Evolutionary conservation across 148 eudicot genomes (phyloP).

Genomic region (Vaccinium macrocarpon): DNA sequence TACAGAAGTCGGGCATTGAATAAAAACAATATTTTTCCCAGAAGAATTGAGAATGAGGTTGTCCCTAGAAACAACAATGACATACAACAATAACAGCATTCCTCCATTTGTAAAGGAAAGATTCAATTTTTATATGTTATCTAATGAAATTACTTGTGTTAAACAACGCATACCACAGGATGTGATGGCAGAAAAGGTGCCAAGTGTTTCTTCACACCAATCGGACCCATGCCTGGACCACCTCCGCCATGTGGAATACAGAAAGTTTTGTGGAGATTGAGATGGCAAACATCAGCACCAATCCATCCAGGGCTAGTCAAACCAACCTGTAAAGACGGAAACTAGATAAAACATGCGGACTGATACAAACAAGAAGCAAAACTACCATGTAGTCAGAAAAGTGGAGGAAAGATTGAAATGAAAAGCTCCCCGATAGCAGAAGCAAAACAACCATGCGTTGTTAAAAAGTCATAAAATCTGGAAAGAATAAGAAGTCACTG

Average conservation of each 20-base stretch:
- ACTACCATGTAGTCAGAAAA: neutral
- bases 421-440: neutral
- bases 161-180: constrained; percentile 77
- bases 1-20: neutral
- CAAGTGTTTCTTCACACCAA: constrained; percentile 95
- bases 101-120: neutral
- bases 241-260: constrained; percentile 99
- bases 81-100: neutral
- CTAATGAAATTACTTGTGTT: neutral
- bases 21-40: neutral
- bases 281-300: constrained; percentile 99
- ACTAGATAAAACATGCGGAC: neutral
- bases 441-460: neutral
- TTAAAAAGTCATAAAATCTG: neutral
- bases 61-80: neutral
- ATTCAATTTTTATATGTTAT: neutral
- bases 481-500: neutral
- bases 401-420: constrained; percentile 1
- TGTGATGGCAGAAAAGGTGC: constrained; percentile 97
- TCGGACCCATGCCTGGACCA: constrained; percentile 99
- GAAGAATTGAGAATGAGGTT: neutral
- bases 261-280: constrained; percentile 96
- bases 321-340: constrained; percentile 63
- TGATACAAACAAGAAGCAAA: neutral
- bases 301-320: constrained; percentile 94